Percentiles rank a stretch among this genome's conserved stretches.
phyloP scores from a whole-genome alignment of 768 basidiomycete species.

The Tricholoma furcatifolium region DNA sequence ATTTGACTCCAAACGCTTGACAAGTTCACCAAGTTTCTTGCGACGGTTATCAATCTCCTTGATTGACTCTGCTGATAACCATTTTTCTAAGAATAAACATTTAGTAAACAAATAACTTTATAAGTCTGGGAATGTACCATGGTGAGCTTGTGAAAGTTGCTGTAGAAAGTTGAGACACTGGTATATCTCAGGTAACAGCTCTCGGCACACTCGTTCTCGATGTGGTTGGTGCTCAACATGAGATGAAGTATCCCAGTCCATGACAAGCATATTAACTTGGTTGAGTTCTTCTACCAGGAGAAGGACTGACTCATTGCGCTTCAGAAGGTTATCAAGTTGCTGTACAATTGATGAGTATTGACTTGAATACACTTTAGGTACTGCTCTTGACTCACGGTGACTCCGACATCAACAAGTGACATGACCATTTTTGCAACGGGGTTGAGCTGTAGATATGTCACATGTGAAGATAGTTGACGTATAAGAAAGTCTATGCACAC shows the following conservation, averaged over 20 bases:
- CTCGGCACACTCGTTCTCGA: not conserved
- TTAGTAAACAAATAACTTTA: not conserved
- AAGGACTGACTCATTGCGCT: not conserved
- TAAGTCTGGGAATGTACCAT: not conserved
- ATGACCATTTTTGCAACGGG: not conserved
- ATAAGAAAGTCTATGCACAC: too few species aligned
- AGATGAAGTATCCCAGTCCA: not conserved
- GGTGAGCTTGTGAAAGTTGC: not conserved
- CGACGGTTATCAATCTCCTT: not conserved
- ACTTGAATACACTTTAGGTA: not conserved
- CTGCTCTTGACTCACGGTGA: not conserved
- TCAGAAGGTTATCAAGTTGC: not conserved
- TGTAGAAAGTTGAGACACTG: not conserved
- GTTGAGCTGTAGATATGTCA: not conserved
- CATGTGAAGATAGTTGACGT: not conserved
- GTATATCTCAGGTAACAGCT: not conserved
- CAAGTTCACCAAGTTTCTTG: not conserved
- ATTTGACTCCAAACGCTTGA: not conserved
- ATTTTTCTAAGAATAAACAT: not conserved
- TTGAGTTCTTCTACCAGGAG: not conserved
- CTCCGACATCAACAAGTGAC: not conserved
- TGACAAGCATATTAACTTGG: not conserved
- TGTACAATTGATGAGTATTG: not conserved
- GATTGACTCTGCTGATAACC: not conserved
- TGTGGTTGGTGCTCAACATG: not conserved